Evolutionary conservation across 441 rosid genomes (phyloP), one percentile per base, ranked within the genome.

Genomic region (Adansonia madagascariensis): DNA sequence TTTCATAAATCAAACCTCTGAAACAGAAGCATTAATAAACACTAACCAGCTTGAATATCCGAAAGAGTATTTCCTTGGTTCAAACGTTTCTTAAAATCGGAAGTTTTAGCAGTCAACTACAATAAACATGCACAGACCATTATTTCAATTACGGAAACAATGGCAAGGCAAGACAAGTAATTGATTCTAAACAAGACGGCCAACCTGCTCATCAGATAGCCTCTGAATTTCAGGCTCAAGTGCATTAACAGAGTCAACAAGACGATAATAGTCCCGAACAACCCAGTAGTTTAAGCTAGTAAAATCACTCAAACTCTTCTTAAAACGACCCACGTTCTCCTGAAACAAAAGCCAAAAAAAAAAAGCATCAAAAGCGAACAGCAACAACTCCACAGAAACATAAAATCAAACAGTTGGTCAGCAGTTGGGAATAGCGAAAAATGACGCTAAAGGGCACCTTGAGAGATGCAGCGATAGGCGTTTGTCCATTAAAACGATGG

Each of bases 11-110:
- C 24, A 15, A 50, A 41, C 27, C 41, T 39, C 31, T n/a, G 10
- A 60, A 55, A 77, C 15, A 71, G 63, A 67, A 82, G 41, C 63
- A 75, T 52, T 47, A 31, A 78, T 64, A 79, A 80, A 52, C 77
- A 62, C 86, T 70, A 82, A 92, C 99, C 99, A 70, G 96, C 92
- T 87, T 95, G 97, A 84, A 95, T 89, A 83, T 92, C 94, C 4
- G 94, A 91, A 20, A 95, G 82, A 12, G 89, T 85, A 86, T 89
- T 91, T 56, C 97, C 95, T 77, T 76, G 80, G 43, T 83, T 78
- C 80, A 95, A 82, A 80, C 98, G 89, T 74, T 74, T 86, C 77
- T 90, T 88, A 65, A 95, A 93, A 80, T 92, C 97, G 17, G 81
- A 73, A 73, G 98, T 95, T 87, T 92, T 95, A 17, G 87, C 92